phyloP scores from a whole-genome alignment of 2,329 filamentous ascomycete genomes.

The Rhinocladiella similis region DNA sequence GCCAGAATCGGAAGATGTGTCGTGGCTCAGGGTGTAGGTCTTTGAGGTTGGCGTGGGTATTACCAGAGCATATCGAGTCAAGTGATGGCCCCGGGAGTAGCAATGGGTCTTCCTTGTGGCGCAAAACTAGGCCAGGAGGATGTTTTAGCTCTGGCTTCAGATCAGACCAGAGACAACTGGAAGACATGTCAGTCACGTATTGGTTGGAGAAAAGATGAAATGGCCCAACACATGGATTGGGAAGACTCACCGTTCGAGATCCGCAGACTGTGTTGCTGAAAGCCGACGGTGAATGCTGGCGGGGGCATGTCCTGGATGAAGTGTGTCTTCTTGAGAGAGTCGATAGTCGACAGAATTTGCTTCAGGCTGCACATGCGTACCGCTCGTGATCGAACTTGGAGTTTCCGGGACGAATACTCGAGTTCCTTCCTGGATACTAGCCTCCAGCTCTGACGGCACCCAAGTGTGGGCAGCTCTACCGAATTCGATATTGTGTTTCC shows the following conservation, averaged over 20 bases:
- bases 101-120: conserved; percentile 10
- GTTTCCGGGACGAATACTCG: background rate
- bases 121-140: conserved; percentile 10
- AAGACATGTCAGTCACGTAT: conserved; percentile 1
- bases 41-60: conserved; percentile 11
- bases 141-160: conserved; percentile 17
- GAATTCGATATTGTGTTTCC: conserved; percentile 67
- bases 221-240: background rate
- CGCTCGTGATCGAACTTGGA: too few species aligned
- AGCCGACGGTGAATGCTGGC: background rate
- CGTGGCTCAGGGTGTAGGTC: conserved; percentile 62
- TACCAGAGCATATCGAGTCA: conserved; percentile 41
- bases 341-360: too few species aligned
- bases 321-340: background rate
- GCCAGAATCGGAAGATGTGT: conserved; percentile 58
- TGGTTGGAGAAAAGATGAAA: background rate
- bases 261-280: conserved; percentile 1
- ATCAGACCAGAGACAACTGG: conserved; percentile 13
- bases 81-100: conserved; percentile 12
- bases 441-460: conserved; percentile 1
- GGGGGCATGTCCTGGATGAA: background rate
- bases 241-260: conserved; percentile 10
- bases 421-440: background rate
- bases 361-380: conserved; percentile 27
- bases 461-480: conserved; percentile 55